Conservation (phyloP, 208 protist species). For the Porcisia deanei region DNA sequence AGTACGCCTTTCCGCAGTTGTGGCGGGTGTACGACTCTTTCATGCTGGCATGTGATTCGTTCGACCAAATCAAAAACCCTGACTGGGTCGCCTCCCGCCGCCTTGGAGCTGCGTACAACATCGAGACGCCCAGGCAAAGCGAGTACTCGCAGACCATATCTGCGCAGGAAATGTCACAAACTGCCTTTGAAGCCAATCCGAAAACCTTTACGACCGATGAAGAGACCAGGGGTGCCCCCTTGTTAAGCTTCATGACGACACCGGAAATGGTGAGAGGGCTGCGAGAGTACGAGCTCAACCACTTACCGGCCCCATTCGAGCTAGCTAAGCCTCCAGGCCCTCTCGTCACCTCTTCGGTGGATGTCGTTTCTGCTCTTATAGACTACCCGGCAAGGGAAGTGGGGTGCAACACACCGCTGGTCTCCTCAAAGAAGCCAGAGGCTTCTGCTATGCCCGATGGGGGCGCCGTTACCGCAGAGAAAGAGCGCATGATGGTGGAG, state of each 20-base stretch:
- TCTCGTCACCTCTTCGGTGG: not conserved
- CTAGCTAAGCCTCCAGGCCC: not conserved
- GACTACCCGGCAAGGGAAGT: too few species aligned
- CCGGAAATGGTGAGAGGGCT: not conserved
- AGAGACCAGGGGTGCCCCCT: too few species aligned
- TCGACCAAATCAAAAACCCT: slow-evolving; percentile 1
- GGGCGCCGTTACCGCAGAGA: not conserved
- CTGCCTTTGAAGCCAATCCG: slow-evolving; percentile 5
- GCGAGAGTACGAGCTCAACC: not conserved
- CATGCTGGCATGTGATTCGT: slow-evolving; percentile 3
- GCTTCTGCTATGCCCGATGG: not conserved
- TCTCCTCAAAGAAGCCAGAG: not conserved
- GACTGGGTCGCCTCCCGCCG: slow-evolving; percentile 7
- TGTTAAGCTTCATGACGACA: not conserved
- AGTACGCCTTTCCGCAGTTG: slow-evolving; percentile 32
- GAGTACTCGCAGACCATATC: slow-evolving; percentile 3
- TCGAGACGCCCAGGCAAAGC: not conserved
- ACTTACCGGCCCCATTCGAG: not conserved
- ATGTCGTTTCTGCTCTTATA: not conserved
- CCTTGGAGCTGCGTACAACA: slow-evolving; percentile 6
- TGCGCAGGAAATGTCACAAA: not conserved
- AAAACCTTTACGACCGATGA: not conserved
- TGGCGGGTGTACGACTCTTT: slow-evolving; percentile 36
- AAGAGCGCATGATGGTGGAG: not conserved
- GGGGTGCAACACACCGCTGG: too few species aligned